These are phyloP conservation scores for Scutellaria galericulata DNA, from an alignment of 257 asterid genomes.

Conservation along the genomic window DNA sequence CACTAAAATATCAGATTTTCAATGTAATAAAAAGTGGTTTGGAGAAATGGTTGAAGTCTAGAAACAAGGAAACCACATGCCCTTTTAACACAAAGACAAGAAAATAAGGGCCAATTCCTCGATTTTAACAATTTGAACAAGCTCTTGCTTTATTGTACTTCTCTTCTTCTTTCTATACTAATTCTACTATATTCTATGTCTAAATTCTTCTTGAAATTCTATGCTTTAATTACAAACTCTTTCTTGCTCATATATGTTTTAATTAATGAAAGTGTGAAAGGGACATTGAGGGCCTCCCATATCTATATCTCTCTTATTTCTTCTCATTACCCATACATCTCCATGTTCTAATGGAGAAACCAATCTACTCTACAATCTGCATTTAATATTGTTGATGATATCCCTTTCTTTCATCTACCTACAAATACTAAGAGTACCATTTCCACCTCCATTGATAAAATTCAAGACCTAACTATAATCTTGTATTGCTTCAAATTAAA, in stretches of 20 bases:
- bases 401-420: constrained; percentile 12
- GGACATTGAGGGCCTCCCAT: constrained; percentile 62
- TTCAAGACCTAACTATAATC: neutral
- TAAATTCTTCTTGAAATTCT: constrained; percentile 5
- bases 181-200: constrained; percentile 13
- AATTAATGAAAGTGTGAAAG: constrained; percentile 39
- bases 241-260: constrained; percentile 30
- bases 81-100: constrained; percentile 54
- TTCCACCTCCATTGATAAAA: neutral
- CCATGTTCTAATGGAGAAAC: constrained; percentile 58
- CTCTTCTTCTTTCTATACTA: constrained; percentile 22
- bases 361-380: constrained; percentile 38
- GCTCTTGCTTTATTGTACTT: constrained; percentile 69
- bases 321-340: constrained; percentile 60
- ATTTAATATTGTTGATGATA: constrained; percentile 49
- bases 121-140: constrained; percentile 54
- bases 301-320: constrained; percentile 41
- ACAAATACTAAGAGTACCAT: constrained; percentile 24
- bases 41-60: constrained; percentile 40
- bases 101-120: constrained; percentile 52
- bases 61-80: constrained; percentile 50
- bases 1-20: constrained; percentile 35
- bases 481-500: constrained; percentile 29
- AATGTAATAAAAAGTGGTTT: constrained; percentile 32
- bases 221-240: neutral